Percentiles rank a stretch among this genome's conserved stretches.
phyloP scores from a whole-genome alignment of 768 basidiomycete species.

The Peribolospora kevripleyi region DNA sequence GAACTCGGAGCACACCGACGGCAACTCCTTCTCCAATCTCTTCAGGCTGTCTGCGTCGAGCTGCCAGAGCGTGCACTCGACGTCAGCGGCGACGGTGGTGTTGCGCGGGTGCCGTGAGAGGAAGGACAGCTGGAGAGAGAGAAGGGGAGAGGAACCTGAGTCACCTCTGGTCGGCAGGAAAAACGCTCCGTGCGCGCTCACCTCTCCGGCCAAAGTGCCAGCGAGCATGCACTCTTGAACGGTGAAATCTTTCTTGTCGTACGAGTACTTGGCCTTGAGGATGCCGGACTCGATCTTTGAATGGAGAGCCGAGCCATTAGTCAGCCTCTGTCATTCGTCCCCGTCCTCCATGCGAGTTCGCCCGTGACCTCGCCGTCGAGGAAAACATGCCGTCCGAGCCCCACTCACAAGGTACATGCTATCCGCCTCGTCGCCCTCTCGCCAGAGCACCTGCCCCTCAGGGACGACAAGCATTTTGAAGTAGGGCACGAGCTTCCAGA shows the following conservation, averaged over 20 bases:
- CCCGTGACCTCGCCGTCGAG: too few species aligned
- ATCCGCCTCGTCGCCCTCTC: constrained; percentile 46
- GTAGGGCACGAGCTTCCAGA: constrained; percentile 42
- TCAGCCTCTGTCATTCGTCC: not conserved
- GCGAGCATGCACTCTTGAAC: constrained; percentile 13
- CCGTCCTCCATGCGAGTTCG: not conserved
- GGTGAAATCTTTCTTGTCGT: constrained; percentile 39
- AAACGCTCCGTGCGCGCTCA: not conserved
- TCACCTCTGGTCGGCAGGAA: not conserved
- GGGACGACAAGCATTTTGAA: constrained; percentile 38
- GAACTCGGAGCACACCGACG: constrained; percentile 16
- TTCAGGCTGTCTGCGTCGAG: constrained; percentile 36
- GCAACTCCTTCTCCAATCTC: constrained; percentile 40
- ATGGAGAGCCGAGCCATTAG: constrained; percentile 41
- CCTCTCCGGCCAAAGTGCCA: not conserved
- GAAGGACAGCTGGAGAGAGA: constrained; percentile 30
- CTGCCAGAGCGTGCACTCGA: constrained; percentile 56
- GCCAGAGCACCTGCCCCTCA: constrained; percentile 44
- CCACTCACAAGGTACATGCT: not conserved
- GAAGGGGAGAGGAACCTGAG: not conserved
- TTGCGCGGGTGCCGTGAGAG: constrained; percentile 57
- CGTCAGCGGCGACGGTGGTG: constrained; percentile 61
- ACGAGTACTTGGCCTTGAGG: constrained; percentile 56
- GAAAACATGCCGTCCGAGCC: not conserved
- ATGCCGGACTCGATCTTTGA: constrained; percentile 48